Evolutionary conservation across 176 grass and related monocot species (phyloP).

Genomic region (Stipa capillata): DNA sequence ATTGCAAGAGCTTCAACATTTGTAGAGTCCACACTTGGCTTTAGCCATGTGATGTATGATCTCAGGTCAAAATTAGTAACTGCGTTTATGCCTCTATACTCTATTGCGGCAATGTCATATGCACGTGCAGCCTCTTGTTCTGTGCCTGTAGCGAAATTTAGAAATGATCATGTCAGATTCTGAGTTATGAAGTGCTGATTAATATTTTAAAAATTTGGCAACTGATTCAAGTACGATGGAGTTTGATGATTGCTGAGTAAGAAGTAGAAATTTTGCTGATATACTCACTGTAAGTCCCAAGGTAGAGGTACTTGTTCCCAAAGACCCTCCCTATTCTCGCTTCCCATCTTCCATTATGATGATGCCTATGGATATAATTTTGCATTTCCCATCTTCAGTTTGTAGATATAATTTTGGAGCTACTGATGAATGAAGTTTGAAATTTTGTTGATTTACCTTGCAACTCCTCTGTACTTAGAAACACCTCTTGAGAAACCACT

Average conservation of each 20-base stretch:
- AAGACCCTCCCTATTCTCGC: slow-evolving; percentile 30
- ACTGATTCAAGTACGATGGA: background rate
- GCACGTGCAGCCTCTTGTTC: slow-evolving; percentile 31
- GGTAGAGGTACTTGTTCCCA: slow-evolving; percentile 38
- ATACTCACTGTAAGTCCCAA: slow-evolving; percentile 30
- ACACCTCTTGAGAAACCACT: slow-evolving; percentile 39
- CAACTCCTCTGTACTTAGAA: slow-evolving; percentile 36
- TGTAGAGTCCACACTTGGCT: background rate
- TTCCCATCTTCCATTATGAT: slow-evolving; percentile 41
- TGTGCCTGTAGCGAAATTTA: slow-evolving; percentile 10
- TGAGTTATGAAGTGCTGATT: background rate
- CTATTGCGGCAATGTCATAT: slow-evolving; percentile 36
- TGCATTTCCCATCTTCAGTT: background rate
- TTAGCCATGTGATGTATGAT: slow-evolving; percentile 34
- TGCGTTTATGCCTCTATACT: slow-evolving; percentile 34
- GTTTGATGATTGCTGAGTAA: background rate
- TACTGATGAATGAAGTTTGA: background rate
- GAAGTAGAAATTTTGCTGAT: background rate
- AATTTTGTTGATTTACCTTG: slow-evolving; percentile 17
- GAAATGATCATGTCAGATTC: background rate
- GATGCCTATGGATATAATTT: slow-evolving; percentile 25
- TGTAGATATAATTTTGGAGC: background rate
- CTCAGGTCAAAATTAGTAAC: slow-evolving; percentile 40
- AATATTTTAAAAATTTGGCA: background rate
- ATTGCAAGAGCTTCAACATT: background rate